A percentile compares a stretch with the other conserved stretches of the same genome.
Evolutionary conservation across 1,139 yeast species (phyloP).

Genomic region (Suhomyces bolitotheri): DNA sequence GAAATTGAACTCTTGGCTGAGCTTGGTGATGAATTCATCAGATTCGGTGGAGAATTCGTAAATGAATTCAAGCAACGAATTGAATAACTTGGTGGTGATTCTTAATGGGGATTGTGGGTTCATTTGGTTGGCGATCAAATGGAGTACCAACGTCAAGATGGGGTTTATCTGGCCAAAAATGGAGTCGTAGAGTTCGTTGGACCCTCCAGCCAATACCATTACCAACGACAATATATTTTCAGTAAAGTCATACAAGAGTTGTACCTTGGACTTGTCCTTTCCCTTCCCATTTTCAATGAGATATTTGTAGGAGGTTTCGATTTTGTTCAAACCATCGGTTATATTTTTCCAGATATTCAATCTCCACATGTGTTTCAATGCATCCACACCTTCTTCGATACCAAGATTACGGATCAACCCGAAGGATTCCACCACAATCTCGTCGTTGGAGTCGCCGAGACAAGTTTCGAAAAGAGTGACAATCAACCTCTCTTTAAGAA

Average conservation of each 20-base stretch:
- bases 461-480: slow-evolving; percentile 63
- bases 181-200: slow-evolving; percentile 58
- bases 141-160: slow-evolving; percentile 44
- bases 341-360: slow-evolving; percentile 70
- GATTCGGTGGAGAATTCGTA: slow-evolving; percentile 71
- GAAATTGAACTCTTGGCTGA: slow-evolving; percentile 22
- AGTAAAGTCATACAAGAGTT: slow-evolving; percentile 60
- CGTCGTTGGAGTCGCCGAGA: slow-evolving; percentile 67
- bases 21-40: slow-evolving; percentile 50
- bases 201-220: slow-evolving; percentile 65
- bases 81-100: slow-evolving; percentile 46
- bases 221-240: slow-evolving; percentile 75
- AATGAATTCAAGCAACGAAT: slow-evolving; percentile 57
- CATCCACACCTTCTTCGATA: slow-evolving; percentile 87
- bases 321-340: slow-evolving; percentile 50
- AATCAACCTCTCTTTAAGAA: slow-evolving; percentile 71
- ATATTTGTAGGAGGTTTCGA: slow-evolving; percentile 47
- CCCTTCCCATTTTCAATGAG: slow-evolving; percentile 33
- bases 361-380: slow-evolving; percentile 74
- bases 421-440: slow-evolving; percentile 74
- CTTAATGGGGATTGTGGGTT: slow-evolving; percentile 29
- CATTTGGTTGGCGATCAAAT: slow-evolving; percentile 34
- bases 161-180: slow-evolving; percentile 48
- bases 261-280: slow-evolving; percentile 43
- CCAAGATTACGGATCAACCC: slow-evolving; percentile 80